A percentile compares a stretch with the other conserved stretches of the same genome.
Evolutionary conservation across 2,329 filamentous ascomycete genomes (phyloP).

Genomic region (Talaromyces sp.): DNA sequence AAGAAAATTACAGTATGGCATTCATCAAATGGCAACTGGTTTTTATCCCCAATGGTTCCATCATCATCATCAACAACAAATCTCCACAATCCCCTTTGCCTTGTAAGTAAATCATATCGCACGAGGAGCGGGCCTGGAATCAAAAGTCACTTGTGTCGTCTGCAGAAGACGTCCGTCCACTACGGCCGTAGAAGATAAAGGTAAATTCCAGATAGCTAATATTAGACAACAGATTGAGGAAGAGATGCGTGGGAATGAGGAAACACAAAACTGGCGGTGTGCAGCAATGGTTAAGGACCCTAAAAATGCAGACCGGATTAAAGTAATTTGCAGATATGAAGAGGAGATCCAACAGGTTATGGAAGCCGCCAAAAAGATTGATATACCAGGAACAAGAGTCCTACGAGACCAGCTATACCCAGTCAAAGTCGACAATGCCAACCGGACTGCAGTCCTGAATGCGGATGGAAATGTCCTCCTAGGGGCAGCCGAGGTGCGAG

Average conservation of each 20-base stretch:
- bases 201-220: not conserved
- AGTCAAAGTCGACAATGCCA: not conserved
- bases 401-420: not conserved
- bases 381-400: not conserved
- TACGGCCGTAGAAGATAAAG: not conserved
- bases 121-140: too few species aligned
- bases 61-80: too few species aligned
- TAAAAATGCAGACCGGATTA: not conserved
- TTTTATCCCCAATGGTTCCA: too few species aligned
- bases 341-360: not conserved
- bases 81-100: too few species aligned
- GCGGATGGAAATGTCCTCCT: not conserved
- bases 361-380: not conserved
- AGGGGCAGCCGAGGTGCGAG: too few species aligned
- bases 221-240: not conserved
- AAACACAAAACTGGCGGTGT: not conserved
- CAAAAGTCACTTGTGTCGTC: too few species aligned
- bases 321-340: not conserved
- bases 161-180: too few species aligned
- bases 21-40: too few species aligned
- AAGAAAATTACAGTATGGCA: too few species aligned
- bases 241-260: not conserved
- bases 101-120: too few species aligned
- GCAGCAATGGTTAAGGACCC: not conserved
- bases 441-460: too few species aligned